These are phyloP conservation scores for Closterium sp. DNA, from an alignment of 139 green algal genomes.

Conservation along the genomic window DNA sequence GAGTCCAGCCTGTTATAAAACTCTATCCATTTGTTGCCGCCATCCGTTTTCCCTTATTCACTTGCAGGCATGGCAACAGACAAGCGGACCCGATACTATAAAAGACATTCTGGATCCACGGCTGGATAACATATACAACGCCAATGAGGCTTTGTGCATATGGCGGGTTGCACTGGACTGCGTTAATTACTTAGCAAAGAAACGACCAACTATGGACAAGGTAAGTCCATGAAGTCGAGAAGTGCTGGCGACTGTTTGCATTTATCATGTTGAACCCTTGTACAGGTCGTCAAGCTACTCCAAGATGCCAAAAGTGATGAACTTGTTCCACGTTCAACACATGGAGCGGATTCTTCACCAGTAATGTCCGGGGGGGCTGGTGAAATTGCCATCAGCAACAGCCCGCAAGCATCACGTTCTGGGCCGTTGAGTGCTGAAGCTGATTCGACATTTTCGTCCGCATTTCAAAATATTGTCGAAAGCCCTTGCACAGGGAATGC, in stretches of 20 bases:
- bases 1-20: background rate
- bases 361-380: background rate
- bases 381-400: background rate
- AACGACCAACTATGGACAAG: conserved; percentile 19
- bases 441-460: background rate
- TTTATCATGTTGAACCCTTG: background rate
- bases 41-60: background rate
- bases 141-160: conserved; percentile 6
- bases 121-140: background rate
- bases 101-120: background rate
- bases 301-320: background rate
- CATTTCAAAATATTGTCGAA: background rate
- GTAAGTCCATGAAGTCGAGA: background rate
- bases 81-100: background rate
- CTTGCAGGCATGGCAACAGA: conserved; percentile 18
- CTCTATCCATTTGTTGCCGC: background rate
- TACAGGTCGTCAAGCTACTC: background rate
- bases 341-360: background rate
- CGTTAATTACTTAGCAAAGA: conserved; percentile 1
- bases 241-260: background rate
- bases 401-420: background rate
- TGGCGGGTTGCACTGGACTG: conserved; percentile 5
- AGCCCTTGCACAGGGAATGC: background rate
- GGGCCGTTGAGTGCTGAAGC: background rate
- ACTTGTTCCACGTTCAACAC: background rate